These are phyloP conservation scores for Knoxia roxburghii DNA, from an alignment of 257 asterid species.

Conservation along the genomic window DNA sequence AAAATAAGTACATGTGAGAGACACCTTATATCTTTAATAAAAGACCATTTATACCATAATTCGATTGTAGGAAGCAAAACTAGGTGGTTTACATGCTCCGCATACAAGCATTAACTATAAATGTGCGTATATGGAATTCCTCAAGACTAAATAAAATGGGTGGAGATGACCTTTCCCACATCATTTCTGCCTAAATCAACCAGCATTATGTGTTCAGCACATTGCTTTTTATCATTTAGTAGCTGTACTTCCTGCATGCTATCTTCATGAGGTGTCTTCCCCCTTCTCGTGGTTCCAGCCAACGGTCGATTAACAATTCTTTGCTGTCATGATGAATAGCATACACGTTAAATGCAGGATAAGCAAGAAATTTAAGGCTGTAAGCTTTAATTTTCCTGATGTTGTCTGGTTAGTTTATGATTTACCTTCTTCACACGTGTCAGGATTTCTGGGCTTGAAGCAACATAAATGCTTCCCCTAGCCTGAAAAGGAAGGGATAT, in stretches of 20 bases:
- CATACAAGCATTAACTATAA: not conserved
- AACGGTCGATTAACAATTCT: conserved; percentile 67
- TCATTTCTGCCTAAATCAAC: conserved; percentile 91
- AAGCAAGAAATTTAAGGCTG: not conserved
- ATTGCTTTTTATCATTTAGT: conserved; percentile 69
- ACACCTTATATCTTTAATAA: not conserved
- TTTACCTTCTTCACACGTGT: conserved; percentile 66
- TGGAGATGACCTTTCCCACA: conserved; percentile 67
- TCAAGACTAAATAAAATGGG: not conserved
- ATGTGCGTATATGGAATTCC: not conserved
- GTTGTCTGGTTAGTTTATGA: conserved; percentile 10
- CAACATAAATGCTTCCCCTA: conserved; percentile 80
- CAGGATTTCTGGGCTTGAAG: conserved; percentile 91
- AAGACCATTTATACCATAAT: not conserved
- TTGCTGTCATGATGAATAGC: conserved; percentile 40
- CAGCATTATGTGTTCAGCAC: conserved; percentile 77
- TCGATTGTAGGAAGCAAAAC: not conserved
- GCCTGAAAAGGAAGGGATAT: conserved; percentile 35
- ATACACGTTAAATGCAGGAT: not conserved
- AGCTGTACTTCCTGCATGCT: conserved; percentile 51
- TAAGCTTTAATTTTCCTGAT: not conserved
- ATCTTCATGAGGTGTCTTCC: conserved; percentile 57
- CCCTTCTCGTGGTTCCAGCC: conserved; percentile 84
- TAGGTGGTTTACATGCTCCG: not conserved
- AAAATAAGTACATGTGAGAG: not conserved